Base-by-base conservation (phyloP, 768 basidiomycete species). In the Lenzites betulinus region DNA sequence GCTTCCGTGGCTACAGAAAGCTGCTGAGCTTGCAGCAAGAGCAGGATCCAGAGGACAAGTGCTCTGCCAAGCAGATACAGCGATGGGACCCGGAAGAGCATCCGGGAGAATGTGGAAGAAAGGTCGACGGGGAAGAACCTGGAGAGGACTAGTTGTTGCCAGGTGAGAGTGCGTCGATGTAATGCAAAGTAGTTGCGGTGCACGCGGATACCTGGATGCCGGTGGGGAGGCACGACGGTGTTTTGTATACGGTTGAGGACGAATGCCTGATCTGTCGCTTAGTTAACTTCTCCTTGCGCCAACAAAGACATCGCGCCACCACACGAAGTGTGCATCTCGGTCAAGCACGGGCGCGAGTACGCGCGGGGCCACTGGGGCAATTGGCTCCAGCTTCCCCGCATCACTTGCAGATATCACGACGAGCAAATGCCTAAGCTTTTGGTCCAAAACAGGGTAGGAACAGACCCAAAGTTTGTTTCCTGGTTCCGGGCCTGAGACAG, bases 201-300 rank as follows among this genome's bases (percentile, higher is more conserved):
- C 30, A 59, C 56, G 58, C 62, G 71, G 47, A 67, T 73, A 54
- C 60, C 64, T 51, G 66, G 67, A 39, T 72, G 73, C 39, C 69
- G 72, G 2, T 82, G 82, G 36, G 87, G 82, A 13, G 90, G 90
- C 0, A 89, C 83, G 46, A 91, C 85, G 43, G 90, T 83, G 69
- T 92, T 86, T 66, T 91, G 90, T 59, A 92, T 88, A 28, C 90
- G 82, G 65, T 92, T 88, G 59, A 91, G 73, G 28, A 92, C 68
- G 49, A 92, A 73, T 13, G 84, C 87, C 89, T 90, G 65, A 16
- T 42, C 51, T 54, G 33, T 20, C 2, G 30, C 49, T 58, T 28
- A 59, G 58, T 59, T 44, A 60, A 64, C 36, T n/a, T 56, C 15
- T 30, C 44, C 44, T 20, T 30, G 33, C 30, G 38, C 41, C 38